These are phyloP conservation scores for Taxillus chinensis DNA, from an alignment of 164 flowering plant genomes.

Conservation along the genomic window DNA sequence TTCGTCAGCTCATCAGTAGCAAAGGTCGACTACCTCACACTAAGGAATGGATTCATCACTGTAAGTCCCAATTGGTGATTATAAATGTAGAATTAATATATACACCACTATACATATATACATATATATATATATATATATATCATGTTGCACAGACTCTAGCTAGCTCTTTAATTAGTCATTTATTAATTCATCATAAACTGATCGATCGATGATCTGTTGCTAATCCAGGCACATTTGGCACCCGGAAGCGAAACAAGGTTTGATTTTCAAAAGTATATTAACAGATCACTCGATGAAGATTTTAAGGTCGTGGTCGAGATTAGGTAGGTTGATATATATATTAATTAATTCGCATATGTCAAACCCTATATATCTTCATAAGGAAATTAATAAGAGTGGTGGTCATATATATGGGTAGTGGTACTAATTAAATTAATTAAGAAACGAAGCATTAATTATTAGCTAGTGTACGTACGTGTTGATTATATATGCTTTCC, in stretches of 20 bases:
- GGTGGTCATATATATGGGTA: no score
- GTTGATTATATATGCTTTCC: neutral
- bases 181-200: no score
- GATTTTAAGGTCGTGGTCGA: constrained; percentile 42
- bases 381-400: neutral
- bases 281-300: constrained; percentile 38
- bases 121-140: no score
- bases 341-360: neutral
- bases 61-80: constrained; percentile 13
- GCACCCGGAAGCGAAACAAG: constrained; percentile 33
- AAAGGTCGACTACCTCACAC: constrained; percentile 49
- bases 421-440: no score
- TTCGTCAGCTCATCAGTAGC: constrained; percentile 39
- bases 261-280: constrained; percentile 49
- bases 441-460: no score
- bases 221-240: constrained; percentile 38
- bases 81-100: no score
- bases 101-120: no score
- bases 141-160: no score
- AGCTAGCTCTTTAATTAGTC: no score
- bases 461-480: neutral
- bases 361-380: neutral
- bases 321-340: constrained; percentile 32
- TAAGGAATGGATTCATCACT: constrained; percentile 49
- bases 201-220: no score